Conservation (phyloP, 495 filamentous ascomycete species). For the Talaromyces adpressus region DNA sequence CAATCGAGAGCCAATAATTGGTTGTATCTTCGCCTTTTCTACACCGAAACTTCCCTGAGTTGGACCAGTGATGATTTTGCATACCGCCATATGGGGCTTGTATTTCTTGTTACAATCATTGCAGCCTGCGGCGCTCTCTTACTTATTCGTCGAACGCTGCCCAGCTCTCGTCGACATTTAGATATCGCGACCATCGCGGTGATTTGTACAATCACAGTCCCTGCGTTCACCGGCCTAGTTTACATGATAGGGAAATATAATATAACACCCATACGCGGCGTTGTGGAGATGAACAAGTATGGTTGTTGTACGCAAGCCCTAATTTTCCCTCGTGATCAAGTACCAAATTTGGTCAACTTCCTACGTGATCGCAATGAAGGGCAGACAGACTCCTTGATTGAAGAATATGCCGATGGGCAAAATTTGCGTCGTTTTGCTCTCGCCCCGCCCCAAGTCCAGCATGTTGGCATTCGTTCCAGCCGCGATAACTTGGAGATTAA, state of each 20-base stretch:
- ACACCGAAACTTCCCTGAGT: slow-evolving; percentile 33
- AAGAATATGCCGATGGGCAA: no score
- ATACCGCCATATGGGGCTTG: slow-evolving; percentile 32
- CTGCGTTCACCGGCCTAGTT: slow-evolving; percentile 31
- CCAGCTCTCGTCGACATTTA: slow-evolving; percentile 17
- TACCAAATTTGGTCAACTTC: no score
- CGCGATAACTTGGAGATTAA: no score
- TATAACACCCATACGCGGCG: slow-evolving; percentile 29
- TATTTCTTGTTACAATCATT: slow-evolving; percentile 21
- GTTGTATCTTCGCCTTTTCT: slow-evolving; percentile 45
- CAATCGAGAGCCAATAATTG: slow-evolving; percentile 16
- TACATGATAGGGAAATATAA: slow-evolving; percentile 41
- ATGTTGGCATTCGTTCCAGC: no score
- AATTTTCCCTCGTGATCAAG: slow-evolving; percentile 30
- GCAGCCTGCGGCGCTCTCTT: slow-evolving; percentile 13
- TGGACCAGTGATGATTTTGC: slow-evolving; percentile 31
- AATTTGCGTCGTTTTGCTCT: no score
- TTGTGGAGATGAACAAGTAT: slow-evolving; percentile 26
- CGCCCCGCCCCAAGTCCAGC: no score
- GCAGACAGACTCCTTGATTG: no score
- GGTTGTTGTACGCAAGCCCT: slow-evolving; percentile 43
- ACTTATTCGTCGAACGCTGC: slow-evolving; percentile 11
- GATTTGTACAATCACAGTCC: slow-evolving; percentile 29
- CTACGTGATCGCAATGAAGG: no score
- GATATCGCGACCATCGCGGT: slow-evolving; percentile 27